Conservation (phyloP, 75 land plant genomes). For the Pseudotsuga menziesii region DNA sequence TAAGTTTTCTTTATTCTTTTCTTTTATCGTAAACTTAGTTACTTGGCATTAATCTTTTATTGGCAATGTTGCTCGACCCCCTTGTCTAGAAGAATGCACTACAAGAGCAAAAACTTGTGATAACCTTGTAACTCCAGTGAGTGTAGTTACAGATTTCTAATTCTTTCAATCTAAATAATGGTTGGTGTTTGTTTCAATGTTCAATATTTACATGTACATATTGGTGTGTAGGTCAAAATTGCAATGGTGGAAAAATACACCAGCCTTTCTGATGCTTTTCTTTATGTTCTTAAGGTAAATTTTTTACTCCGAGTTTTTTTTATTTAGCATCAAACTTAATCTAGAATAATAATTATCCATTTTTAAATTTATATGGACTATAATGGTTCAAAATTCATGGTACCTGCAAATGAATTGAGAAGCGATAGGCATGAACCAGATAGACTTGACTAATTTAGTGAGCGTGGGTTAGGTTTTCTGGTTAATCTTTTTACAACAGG, state of each 20-base stretch:
- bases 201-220: background rate
- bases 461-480: no score
- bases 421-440: background rate
- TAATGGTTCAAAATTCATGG: no score
- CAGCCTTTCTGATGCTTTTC: slow-evolving; percentile 87
- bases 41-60: background rate
- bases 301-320: background rate
- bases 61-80: slow-evolving; percentile 46
- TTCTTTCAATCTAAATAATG: background rate
- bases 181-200: background rate
- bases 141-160: slow-evolving; percentile 9
- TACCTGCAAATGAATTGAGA: background rate
- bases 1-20: background rate
- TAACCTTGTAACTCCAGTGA: slow-evolving; percentile 57
- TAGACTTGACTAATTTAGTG: background rate
- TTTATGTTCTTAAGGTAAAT: slow-evolving; percentile 84
- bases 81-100: slow-evolving; percentile 73
- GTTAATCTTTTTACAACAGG: background rate
- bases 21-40: background rate
- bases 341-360: no score
- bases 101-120: slow-evolving; percentile 62
- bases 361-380: no score
- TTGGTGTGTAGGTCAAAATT: slow-evolving; percentile 66
- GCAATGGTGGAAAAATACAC: slow-evolving; percentile 98
- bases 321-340: background rate